Conservation (phyloP, 2,329 filamentous ascomycete genomes). For the Talaromyces pinophilus region DNA sequence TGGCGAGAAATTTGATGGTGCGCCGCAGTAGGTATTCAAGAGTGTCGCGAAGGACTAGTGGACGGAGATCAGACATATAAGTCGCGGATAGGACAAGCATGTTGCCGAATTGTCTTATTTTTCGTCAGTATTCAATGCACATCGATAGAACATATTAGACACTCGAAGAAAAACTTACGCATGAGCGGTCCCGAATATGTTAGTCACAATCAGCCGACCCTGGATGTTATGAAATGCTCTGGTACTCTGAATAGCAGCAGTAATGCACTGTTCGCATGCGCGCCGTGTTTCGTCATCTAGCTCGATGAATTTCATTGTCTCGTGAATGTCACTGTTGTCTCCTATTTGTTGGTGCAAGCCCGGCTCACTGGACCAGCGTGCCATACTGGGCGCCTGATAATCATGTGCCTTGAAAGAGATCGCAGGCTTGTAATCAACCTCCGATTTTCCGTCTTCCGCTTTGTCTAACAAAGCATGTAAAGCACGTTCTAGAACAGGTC, state of each 20-base stretch:
- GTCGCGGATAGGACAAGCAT: conserved; percentile 85
- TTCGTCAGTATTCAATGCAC: conserved; percentile 27
- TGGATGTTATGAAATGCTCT: conserved; percentile 70
- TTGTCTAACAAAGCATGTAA: conserved; percentile 50
- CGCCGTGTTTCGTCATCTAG: conserved; percentile 53
- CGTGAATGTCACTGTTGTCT: neutral
- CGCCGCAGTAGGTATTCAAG: conserved; percentile 65
- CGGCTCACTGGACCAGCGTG: conserved; percentile 38
- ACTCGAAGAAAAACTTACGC: conserved; percentile 65
- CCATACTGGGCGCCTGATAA: conserved; percentile 34
- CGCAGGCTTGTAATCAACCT: conserved; percentile 32
- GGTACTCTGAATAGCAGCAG: conserved; percentile 80
- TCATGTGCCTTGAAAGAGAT: conserved; percentile 38
- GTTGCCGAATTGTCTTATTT: conserved; percentile 82
- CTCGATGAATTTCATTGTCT: conserved; percentile 27
- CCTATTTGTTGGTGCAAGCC: conserved; percentile 32
- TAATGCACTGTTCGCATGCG: conserved; percentile 64
- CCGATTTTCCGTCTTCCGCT: neutral
- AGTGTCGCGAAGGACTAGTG: conserved; percentile 54
- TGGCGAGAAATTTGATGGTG: conserved; percentile 74
- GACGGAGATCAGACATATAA: conserved; percentile 66
- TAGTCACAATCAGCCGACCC: conserved; percentile 80
- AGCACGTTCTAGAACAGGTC: conserved; percentile 69
- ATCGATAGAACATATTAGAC: too few relatives aligned
- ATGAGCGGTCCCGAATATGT: conserved; percentile 92